phyloP scores from a whole-genome alignment of 2,329 filamentous ascomycete species.

The Alternaria infectoria region DNA sequence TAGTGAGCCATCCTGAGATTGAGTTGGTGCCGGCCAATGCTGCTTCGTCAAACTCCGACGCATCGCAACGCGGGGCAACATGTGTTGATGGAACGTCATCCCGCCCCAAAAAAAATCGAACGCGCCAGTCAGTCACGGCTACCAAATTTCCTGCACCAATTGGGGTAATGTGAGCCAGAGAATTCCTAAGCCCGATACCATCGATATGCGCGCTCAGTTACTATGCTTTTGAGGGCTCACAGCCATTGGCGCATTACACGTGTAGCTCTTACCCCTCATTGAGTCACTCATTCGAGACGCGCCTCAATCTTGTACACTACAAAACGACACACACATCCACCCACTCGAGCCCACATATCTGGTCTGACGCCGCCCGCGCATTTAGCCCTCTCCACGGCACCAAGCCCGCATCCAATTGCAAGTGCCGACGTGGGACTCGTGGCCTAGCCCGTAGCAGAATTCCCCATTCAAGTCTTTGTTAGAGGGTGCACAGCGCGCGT shows the following conservation, averaged over 20 bases:
- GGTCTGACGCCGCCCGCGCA: constrained; percentile 21
- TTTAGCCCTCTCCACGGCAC: constrained; percentile 16
- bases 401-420: constrained; percentile 30
- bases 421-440: constrained; percentile 31
- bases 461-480: constrained; percentile 17
- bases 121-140: not conserved
- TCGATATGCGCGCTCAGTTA: not conserved
- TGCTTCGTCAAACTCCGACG: not conserved
- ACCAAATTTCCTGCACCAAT: not conserved
- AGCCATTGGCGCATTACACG: constrained; percentile 30
- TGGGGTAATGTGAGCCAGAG: not conserved
- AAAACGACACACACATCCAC: constrained; percentile 40
- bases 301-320: constrained; percentile 31
- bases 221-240: constrained; percentile 3
- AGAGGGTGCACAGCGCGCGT: constrained; percentile 11
- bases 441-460: constrained; percentile 21
- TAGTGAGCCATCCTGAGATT: not conserved
- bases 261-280: constrained; percentile 35
- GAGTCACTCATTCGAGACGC: constrained; percentile 26
- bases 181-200: not conserved
- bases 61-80: constrained; percentile 1
- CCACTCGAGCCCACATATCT: constrained; percentile 19
- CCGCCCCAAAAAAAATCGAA: constrained; percentile 1
- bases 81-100: constrained; percentile 2
- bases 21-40: not conserved